Conservation (phyloP, 768 basidiomycete species). For the Agaricus subrufescens region DNA sequence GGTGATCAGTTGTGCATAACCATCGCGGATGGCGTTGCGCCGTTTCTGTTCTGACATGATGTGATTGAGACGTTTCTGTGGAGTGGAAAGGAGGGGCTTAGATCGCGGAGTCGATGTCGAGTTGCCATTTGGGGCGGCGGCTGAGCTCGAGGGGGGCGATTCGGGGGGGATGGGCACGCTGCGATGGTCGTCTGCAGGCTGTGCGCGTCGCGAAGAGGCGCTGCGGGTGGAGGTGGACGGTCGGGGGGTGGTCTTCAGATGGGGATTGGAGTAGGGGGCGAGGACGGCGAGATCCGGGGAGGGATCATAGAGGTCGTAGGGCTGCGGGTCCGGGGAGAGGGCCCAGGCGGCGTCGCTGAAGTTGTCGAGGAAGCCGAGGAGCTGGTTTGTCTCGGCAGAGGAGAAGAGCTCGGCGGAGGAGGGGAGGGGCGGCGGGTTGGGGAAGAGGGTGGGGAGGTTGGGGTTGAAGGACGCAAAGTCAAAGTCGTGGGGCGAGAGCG, state of each 20-base stretch:
- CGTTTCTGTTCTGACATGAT: constrained; percentile 95
- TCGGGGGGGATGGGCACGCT: constrained; percentile 19
- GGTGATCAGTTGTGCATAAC: constrained; percentile 81
- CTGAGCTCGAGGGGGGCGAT: constrained; percentile 17
- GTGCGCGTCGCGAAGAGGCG: constrained; percentile 19
- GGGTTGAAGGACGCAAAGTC: constrained; percentile 65
- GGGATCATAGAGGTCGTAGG: constrained; percentile 21
- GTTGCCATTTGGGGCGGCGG: background rate
- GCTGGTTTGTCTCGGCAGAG: constrained; percentile 68
- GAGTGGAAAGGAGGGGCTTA: constrained; percentile 72
- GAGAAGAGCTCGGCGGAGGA: constrained; percentile 78
- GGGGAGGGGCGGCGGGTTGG: constrained; percentile 57
- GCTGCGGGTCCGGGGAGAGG: constrained; percentile 16
- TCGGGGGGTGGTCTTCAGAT: constrained; percentile 39
- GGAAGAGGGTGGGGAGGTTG: constrained; percentile 51
- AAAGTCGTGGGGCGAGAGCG: constrained; percentile 62
- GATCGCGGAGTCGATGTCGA: constrained; percentile 26
- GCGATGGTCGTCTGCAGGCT: constrained; percentile 16
- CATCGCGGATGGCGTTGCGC: constrained; percentile 86
- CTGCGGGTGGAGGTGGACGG: constrained; percentile 33
- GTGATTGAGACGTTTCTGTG: constrained; percentile 87
- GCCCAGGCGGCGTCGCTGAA: constrained; percentile 27
- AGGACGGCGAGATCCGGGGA: constrained; percentile 17
- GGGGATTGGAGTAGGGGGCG: constrained; percentile 44
- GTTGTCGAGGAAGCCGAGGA: constrained; percentile 80